These are phyloP conservation scores for Krasilnikovozyma curviuscula DNA, from an alignment of 768 basidiomycete genomes.

Conservation along the genomic window DNA sequence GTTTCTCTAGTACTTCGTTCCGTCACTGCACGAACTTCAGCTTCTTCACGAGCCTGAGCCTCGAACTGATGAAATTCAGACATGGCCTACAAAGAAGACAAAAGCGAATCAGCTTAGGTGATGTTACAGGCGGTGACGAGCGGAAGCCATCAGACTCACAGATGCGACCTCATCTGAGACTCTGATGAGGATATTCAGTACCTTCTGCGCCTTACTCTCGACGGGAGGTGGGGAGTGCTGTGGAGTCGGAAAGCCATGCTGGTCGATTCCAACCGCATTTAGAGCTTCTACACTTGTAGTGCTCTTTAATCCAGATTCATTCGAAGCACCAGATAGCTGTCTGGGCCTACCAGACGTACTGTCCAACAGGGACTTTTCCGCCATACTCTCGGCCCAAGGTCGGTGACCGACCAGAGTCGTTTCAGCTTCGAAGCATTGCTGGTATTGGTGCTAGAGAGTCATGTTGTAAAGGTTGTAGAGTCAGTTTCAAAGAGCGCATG, in stretches of 20 bases:
- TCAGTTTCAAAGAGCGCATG: too few relatives aligned
- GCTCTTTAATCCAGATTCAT: background rate
- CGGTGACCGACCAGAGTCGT: conserved; percentile 7
- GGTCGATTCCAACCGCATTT: background rate
- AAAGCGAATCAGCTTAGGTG: background rate
- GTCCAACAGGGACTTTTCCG: conserved; percentile 5
- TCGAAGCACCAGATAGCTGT: background rate
- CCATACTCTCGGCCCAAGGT: conserved; percentile 10
- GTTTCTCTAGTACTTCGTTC: conserved; percentile 10
- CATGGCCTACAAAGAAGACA: background rate
- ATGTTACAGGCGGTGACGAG: background rate
- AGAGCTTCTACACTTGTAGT: background rate
- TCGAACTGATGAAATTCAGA: conserved; percentile 3
- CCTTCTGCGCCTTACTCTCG: conserved; percentile 7
- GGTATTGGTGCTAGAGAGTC: too few relatives aligned
- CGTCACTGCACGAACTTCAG: conserved; percentile 2
- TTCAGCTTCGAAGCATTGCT: conserved; percentile 2
- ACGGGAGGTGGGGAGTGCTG: too few relatives aligned
- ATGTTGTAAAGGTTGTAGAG: too few relatives aligned
- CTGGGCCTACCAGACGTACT: background rate
- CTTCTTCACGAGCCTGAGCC: conserved; percentile 4
- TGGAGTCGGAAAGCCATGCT: too few relatives aligned
- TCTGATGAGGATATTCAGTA: conserved; percentile 1
- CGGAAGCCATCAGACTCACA: background rate
- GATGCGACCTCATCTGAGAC: conserved; percentile 2